Conservation (phyloP, 345 rosid genomes). For the Gossypium australe region DNA sequence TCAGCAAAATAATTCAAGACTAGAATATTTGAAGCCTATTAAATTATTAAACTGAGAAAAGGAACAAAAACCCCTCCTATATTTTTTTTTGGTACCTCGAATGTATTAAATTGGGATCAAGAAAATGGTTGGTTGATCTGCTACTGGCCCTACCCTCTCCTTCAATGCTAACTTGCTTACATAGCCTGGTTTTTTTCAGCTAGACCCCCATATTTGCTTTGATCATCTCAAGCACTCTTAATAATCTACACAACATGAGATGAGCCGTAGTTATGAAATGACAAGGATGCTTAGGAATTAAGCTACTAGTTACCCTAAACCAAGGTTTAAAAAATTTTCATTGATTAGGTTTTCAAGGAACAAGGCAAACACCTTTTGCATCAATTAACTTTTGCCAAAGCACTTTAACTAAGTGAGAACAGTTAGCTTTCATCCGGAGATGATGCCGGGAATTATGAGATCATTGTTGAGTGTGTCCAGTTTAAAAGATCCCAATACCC, state of each 20-base stretch:
- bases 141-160: not conserved
- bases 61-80: not conserved
- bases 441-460: constrained; percentile 22
- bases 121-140: not conserved
- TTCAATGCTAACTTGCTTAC: not conserved
- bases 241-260: not conserved
- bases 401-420: not conserved
- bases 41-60: not conserved
- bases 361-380: constrained; percentile 1
- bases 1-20: not conserved
- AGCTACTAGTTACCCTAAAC: not conserved
- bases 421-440: constrained; percentile 13
- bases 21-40: not conserved
- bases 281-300: not conserved
- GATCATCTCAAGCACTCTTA: not conserved
- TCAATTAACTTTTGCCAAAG: constrained; percentile 5
- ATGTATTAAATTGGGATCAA: not conserved
- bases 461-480: not conserved
- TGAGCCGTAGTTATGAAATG: not conserved
- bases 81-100: not conserved
- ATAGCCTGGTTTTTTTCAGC: not conserved
- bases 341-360: not conserved
- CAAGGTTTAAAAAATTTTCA: not conserved
- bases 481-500: not conserved
- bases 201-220: not conserved